Percentiles rank a stretch among this genome's conserved stretches.
phyloP scores from a whole-genome alignment of 106 monocot genomes.

The Acorus calamus region DNA sequence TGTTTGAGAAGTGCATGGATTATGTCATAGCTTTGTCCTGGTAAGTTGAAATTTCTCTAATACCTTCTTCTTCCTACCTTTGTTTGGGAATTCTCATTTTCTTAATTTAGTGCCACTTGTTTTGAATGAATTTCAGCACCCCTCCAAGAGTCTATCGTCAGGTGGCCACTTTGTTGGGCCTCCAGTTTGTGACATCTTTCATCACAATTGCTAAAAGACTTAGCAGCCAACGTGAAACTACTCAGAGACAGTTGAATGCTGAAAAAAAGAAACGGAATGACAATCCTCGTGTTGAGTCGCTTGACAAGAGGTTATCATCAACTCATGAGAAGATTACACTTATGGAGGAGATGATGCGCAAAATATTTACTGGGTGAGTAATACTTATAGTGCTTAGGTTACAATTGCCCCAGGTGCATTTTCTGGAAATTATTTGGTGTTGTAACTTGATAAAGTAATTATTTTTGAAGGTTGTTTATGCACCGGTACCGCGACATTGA shows the following conservation, averaged over 20 bases:
- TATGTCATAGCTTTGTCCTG: constrained; percentile 92
- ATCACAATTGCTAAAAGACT: constrained; percentile 85
- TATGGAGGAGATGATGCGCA: constrained; percentile 89
- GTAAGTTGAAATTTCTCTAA: constrained; percentile 16
- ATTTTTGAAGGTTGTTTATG: constrained; percentile 78
- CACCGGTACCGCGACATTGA: constrained; percentile 97
- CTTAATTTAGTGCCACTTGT: background rate
- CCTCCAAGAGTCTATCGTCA: constrained; percentile 94
- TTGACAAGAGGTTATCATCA: constrained; percentile 69
- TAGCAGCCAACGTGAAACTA: constrained; percentile 80
- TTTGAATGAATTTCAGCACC: constrained; percentile 36
- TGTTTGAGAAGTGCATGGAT: constrained; percentile 90
- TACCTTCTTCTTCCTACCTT: too few relatives aligned
- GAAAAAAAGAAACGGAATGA: constrained; percentile 89
- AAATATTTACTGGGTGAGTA: constrained; percentile 86
- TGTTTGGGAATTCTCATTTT: background rate
- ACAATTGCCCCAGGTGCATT: background rate
- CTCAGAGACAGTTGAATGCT: constrained; percentile 91
- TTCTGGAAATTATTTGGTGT: background rate
- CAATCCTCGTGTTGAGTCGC: constrained; percentile 78
- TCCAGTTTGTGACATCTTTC: constrained; percentile 88
- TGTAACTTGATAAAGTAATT: background rate
- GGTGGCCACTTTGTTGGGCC: constrained; percentile 76
- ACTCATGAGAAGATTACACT: constrained; percentile 79
- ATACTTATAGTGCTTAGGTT: background rate